Conservation (phyloP, 352 stramenopile genomes). For the Globisporangium carolinianum region DNA sequence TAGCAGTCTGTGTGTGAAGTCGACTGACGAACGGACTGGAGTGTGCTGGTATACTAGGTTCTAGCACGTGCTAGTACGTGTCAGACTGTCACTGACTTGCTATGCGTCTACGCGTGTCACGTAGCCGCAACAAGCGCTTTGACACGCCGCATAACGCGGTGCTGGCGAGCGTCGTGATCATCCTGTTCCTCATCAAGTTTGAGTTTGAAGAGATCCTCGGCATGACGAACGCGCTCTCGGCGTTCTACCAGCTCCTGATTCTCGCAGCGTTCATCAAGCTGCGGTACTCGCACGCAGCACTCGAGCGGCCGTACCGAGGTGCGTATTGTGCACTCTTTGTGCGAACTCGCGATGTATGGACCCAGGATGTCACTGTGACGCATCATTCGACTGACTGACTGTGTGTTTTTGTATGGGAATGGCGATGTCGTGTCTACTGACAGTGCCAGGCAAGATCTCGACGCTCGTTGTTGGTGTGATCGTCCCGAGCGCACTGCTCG, state of each 20-base stretch:
- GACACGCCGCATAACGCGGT: constrained; percentile 47
- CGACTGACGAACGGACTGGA: no score
- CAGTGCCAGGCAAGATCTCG: constrained; percentile 27
- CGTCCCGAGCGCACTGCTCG: constrained; percentile 26
- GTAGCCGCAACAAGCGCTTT: constrained; percentile 42
- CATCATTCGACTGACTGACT: no score
- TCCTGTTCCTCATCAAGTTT: constrained; percentile 44
- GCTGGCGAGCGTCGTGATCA: constrained; percentile 33
- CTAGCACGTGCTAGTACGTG: no score
- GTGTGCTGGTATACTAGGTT: neutral
- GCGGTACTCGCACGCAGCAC: constrained; percentile 39
- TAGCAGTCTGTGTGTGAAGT: constrained; percentile 2
- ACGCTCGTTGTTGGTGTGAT: constrained; percentile 23
- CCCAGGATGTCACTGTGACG: no score
- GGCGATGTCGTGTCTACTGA: neutral
- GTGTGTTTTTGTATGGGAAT: no score
- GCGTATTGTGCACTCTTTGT: neutral
- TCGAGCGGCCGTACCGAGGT: constrained; percentile 35
- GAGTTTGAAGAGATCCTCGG: constrained; percentile 74
- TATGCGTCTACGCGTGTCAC: neutral
- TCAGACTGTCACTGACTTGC: neutral
- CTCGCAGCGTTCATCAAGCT: constrained; percentile 88
- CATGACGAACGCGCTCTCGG: constrained; percentile 89
- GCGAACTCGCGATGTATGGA: no score
- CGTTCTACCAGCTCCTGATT: constrained; percentile 81